phyloP scores from a whole-genome alignment of 331 rosid genomes.

The Dryas integrifolia region DNA sequence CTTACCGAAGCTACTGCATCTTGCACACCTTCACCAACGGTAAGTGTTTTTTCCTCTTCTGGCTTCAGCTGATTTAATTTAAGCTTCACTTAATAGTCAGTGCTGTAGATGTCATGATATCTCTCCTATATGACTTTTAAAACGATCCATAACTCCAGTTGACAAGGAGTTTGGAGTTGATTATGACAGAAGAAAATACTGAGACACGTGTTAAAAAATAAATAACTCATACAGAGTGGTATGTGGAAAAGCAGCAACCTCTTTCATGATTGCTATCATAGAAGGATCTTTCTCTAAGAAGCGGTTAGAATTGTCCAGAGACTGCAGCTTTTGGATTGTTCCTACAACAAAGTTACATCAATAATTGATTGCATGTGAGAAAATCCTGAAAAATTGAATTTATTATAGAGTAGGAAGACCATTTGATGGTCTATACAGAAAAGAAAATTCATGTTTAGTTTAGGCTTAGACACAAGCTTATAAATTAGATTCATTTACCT shows the following conservation, averaged over 20 bases:
- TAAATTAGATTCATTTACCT: no score
- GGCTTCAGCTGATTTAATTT: not conserved
- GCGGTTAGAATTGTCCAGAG: not conserved
- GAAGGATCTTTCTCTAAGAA: not conserved
- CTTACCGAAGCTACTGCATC: conserved; percentile 65
- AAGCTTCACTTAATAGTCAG: not conserved
- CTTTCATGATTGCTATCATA: not conserved
- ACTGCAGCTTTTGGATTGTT: not conserved
- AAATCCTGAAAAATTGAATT: not conserved
- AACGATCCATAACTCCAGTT: not conserved
- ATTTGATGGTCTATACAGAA: no score
- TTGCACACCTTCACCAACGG: conserved; percentile 64
- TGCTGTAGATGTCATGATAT: not conserved
- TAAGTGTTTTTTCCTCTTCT: conserved; percentile 32
- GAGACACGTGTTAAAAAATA: not conserved
- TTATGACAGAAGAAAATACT: not conserved
- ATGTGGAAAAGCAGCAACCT: not conserved
- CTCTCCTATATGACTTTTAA: not conserved
- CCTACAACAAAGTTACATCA: not conserved
- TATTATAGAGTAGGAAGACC: not conserved
- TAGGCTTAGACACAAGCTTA: no score
- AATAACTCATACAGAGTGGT: not conserved
- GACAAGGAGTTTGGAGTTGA: not conserved
- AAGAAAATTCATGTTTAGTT: no score
- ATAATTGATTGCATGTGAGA: not conserved